Evolutionary conservation across 768 basidiomycete genomes (phyloP).

Genomic region (Rhodosporidiobolus sp.): DNA sequence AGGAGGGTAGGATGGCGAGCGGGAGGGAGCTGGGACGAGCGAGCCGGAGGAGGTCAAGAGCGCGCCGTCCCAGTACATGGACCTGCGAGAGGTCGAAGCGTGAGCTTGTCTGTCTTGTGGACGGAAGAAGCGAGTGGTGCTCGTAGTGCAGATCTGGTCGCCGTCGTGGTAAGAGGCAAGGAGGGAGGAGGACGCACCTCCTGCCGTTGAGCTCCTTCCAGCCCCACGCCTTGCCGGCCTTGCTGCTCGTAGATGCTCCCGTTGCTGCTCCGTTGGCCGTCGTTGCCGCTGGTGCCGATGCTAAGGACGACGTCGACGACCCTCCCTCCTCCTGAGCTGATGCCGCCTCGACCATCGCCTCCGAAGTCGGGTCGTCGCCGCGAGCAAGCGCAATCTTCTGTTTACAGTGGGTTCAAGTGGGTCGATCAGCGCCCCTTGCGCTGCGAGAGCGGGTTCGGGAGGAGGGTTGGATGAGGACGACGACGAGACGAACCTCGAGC

Average conservation of each 20-base stretch:
- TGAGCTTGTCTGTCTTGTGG: neutral
- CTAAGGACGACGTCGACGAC: neutral
- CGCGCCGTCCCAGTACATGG: constrained; percentile 60
- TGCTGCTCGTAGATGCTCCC: neutral
- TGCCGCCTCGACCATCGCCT: constrained; percentile 20
- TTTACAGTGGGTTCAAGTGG: no score
- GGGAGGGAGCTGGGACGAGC: constrained; percentile 66
- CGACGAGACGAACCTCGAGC: constrained; percentile 10
- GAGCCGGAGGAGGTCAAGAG: constrained; percentile 62
- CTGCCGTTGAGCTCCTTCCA: constrained; percentile 45
- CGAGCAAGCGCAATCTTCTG: constrained; percentile 1
- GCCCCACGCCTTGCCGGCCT: constrained; percentile 35
- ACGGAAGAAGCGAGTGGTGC: no score
- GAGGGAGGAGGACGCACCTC: constrained; percentile 27
- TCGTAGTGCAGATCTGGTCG: no score
- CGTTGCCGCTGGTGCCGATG: neutral
- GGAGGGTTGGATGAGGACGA: neutral
- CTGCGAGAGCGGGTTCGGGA: neutral
- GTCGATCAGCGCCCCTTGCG: neutral
- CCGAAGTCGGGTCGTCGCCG: neutral
- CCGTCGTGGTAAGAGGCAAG: no score
- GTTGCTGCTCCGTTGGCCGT: neutral
- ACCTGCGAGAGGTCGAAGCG: constrained; percentile 8
- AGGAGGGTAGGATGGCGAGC: no score
- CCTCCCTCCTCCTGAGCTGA: neutral